A percentile compares a stretch with the other conserved stretches of the same genome.
Evolutionary conservation across 73 alveolate species (phyloP).

Genomic region (Stentor roeselii): DNA sequence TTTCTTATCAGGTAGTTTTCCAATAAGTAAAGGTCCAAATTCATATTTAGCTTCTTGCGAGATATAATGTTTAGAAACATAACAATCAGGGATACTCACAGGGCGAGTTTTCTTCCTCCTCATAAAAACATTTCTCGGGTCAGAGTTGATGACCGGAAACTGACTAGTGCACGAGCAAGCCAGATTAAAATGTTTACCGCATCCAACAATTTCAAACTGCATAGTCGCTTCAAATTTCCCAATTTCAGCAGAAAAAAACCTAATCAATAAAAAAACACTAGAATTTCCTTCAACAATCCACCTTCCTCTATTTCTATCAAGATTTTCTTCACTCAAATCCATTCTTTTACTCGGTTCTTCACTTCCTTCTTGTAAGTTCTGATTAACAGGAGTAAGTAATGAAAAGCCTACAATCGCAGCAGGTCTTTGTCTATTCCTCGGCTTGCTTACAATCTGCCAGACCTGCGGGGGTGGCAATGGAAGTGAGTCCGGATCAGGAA

Average conservation of each 20-base stretch:
- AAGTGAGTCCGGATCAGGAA: conserved; percentile 98
- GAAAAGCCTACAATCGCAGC: conserved; percentile 26
- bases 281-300: conserved; percentile 95
- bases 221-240: conserved; percentile 72
- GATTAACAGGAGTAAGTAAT: conserved; percentile 42
- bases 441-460: conserved; percentile 88
- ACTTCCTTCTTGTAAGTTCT: conserved; percentile 51
- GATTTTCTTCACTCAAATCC: conserved; percentile 56
- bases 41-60: conserved; percentile 72
- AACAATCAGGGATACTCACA: conserved; percentile 67
- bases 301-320: conserved; percentile 69
- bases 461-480: conserved; percentile 97
- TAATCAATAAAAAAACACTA: conserved; percentile 74
- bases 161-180: conserved; percentile 73
- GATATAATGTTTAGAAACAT: conserved; percentile 55
- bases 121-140: conserved; percentile 73
- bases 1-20: conserved; percentile 89
- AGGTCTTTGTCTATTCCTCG: conserved; percentile 38
- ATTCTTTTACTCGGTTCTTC: conserved; percentile 56
- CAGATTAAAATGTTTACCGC: conserved; percentile 64
- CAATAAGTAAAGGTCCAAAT: conserved; percentile 96
- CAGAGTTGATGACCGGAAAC: conserved; percentile 74
- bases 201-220: conserved; percentile 78
- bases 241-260: conserved; percentile 90
- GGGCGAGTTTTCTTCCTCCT: conserved; percentile 75